Conservation (phyloP, 108 stramenopile genomes). For the Stephanodiscus triporus region DNA sequence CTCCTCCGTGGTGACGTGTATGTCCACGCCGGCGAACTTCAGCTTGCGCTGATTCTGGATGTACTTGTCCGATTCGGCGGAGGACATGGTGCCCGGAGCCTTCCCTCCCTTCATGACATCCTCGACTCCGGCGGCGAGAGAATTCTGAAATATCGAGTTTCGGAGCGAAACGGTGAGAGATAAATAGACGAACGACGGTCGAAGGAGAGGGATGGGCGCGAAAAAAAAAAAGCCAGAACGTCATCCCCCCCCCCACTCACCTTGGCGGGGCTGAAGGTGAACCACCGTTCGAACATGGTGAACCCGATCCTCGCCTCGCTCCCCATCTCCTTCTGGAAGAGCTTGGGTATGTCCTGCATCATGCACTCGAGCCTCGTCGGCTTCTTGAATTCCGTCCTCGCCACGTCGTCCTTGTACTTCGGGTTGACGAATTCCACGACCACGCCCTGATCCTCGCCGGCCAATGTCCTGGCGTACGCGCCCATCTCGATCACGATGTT, state of each 20-base stretch:
- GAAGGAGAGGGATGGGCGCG: neutral
- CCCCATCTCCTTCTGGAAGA: conserved; percentile 92
- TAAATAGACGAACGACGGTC: neutral
- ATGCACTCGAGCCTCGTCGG: conserved; percentile 94
- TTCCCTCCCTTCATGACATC: conserved; percentile 74
- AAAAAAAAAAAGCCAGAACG: neutral
- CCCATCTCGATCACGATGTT: conserved; percentile 91
- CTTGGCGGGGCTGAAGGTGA: conserved; percentile 96
- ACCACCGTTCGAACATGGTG: conserved; percentile 94
- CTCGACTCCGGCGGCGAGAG: conserved; percentile 86
- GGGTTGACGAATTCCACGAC: conserved; percentile 98
- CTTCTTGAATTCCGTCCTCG: conserved; percentile 97
- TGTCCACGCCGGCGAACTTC: conserved; percentile 70
- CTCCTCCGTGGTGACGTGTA: conserved; percentile 64
- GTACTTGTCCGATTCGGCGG: conserved; percentile 88
- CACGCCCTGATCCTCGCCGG: conserved; percentile 76
- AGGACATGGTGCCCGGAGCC: conserved; percentile 88
- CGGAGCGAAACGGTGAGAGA: neutral
- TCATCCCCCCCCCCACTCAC: conserved; percentile 19
- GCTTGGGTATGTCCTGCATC: conserved; percentile 98
- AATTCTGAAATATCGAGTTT: conserved; percentile 56
- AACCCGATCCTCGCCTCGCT: conserved; percentile 93
- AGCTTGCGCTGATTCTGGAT: conserved; percentile 88
- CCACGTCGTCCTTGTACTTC: conserved; percentile 92
- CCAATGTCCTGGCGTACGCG: conserved; percentile 76